Percentiles rank a stretch among this genome's conserved stretches.
These are phyloP conservation scores for Clarkia xantiana DNA, from an alignment of 345 rosid genomes.

Conservation along the genomic window DNA sequence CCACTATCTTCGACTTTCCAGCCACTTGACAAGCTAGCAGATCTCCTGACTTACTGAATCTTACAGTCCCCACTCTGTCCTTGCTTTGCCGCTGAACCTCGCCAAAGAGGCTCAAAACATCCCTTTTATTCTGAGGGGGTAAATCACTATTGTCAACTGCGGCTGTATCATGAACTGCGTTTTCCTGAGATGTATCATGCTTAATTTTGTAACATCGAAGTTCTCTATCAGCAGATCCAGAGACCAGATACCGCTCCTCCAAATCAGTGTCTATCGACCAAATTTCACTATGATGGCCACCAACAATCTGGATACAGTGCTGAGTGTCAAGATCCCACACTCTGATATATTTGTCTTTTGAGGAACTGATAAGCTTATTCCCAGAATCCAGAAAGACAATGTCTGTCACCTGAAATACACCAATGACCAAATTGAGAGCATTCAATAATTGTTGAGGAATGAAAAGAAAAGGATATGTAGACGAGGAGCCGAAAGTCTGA, in stretches of 20 bases:
- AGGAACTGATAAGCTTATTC: conserved; percentile 78
- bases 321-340: conserved; percentile 99
- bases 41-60: conserved; percentile 58
- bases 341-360: conserved; percentile 87
- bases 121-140: conserved; percentile 47
- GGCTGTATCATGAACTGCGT: conserved; percentile 13
- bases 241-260: conserved; percentile 63
- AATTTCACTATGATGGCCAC: conserved; percentile 95
- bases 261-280: conserved; percentile 89
- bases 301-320: conserved; percentile 79
- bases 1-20: conserved; percentile 73
- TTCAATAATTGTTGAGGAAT: background rate
- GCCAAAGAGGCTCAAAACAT: conserved; percentile 55
- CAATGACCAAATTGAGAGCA: background rate
- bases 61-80: conserved; percentile 72
- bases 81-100: conserved; percentile 77
- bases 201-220: conserved; percentile 60
- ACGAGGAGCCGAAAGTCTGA: conserved; percentile 10
- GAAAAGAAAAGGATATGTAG: background rate
- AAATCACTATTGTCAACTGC: conserved; percentile 21
- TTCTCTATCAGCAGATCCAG: conserved; percentile 85
- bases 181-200: conserved; percentile 19
- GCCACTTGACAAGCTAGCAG: conserved; percentile 88
- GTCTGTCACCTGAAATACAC: conserved; percentile 51
- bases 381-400: conserved; percentile 79